Conservation (phyloP, 1,284 basidiomycete species). For the Apiotrichum veenhuisii region DNA sequence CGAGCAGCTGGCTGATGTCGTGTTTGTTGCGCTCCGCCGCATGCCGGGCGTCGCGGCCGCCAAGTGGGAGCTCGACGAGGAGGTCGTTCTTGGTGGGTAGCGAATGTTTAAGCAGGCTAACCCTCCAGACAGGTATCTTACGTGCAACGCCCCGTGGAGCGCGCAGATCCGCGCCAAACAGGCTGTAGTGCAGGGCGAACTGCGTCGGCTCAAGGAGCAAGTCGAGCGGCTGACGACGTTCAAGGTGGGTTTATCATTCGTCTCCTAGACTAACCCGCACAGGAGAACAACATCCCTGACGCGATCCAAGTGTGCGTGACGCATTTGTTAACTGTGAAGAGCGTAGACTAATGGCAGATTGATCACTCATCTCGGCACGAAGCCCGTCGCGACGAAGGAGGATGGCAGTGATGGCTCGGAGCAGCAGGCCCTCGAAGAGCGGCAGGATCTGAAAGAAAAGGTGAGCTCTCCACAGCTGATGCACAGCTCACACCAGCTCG, state of each 20-base stretch:
- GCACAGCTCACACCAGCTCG: conserved; percentile 7
- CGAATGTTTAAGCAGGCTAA: background rate
- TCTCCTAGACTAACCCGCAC: background rate
- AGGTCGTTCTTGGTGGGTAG: conserved; percentile 33
- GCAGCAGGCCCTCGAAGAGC: conserved; percentile 5
- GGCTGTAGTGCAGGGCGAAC: conserved; percentile 27
- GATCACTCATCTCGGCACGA: conserved; percentile 24
- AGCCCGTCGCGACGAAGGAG: background rate
- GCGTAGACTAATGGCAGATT: conserved; percentile 17
- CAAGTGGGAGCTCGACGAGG: conserved; percentile 38
- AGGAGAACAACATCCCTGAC: conserved; percentile 9
- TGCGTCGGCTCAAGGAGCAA: conserved; percentile 31
- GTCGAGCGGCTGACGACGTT: conserved; percentile 29
- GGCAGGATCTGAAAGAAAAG: conserved; percentile 31
- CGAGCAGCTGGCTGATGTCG: conserved; percentile 28
- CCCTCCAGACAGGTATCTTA: conserved; percentile 37
- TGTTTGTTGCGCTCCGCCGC: conserved; percentile 30
- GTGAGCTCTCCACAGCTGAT: conserved; percentile 10
- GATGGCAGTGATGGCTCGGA: background rate
- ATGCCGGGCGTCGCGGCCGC: conserved; percentile 19
- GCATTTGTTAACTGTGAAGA: background rate
- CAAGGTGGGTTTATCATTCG: conserved; percentile 20
- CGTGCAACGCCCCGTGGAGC: conserved; percentile 28
- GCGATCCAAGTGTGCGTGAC: conserved; percentile 8
- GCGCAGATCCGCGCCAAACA: conserved; percentile 37